Base-by-base conservation (phyloP, 805 yeast genomes). In the Brettanomyces bruxellensis region DNA sequence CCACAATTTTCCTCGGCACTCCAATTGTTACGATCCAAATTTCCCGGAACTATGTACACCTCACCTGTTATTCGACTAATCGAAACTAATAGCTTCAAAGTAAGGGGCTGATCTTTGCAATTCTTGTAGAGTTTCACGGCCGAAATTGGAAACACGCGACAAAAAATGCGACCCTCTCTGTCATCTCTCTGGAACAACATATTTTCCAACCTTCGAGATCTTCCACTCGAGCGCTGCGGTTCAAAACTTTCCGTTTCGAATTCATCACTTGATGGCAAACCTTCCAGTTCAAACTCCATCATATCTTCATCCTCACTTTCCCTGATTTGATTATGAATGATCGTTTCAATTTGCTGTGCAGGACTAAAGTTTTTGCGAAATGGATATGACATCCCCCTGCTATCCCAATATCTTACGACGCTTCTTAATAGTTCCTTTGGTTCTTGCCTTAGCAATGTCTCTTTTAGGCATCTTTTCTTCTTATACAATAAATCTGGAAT, bases 21-120 rank as follows among this genome's bases (percentile, higher is more conserved):
- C 67, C 67, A 63, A 44, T 60, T 56, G 44, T 60, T 60, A 28
- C 49, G 48, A 49, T 63, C 68, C 44, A 64, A 45, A 41, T 65
- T 65, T 6, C 66, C 67, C 12, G 68, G 62, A 32, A 56, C 49
- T 47, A 62, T 44, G 47, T 51, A 57, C 14, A 65, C 47, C 34
- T 65, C 68, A 3, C 70, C 70, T 2, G 67, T 61, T 11, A 53
- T 41, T 42, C 70, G 54, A 48, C 65, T 58, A 43, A 65, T 55
- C 3, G 61, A 55, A 4, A 55, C 54, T 43, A 60, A 52, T 12
- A 65, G 23, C 34, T 53, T 52, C 44, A 65, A 47, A 35, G 51
- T 60, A 43, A 61, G 40, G 12, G 42, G 45, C 22, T 52, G 51
- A 22, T 43, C 43, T 24, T 39, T 41, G 14, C 49, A 52, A 44